phyloP scores from a whole-genome alignment of 345 rosid genomes.

The Pistacia integerrima region DNA sequence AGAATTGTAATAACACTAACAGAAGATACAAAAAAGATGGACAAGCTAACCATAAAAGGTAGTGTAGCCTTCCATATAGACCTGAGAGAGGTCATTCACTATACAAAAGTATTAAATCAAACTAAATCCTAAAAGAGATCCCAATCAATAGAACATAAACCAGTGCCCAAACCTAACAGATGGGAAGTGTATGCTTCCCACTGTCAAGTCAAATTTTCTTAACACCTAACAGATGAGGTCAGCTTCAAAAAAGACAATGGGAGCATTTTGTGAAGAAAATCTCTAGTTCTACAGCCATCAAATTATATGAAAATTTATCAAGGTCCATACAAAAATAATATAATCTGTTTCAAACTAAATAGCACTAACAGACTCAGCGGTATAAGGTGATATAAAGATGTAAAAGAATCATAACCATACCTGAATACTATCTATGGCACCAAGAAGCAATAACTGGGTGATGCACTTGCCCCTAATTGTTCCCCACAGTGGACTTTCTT shows the following conservation, averaged over 20 bases:
- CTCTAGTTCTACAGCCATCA: not conserved
- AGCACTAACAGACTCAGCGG: not conserved
- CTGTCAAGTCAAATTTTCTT: not conserved
- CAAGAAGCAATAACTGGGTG: slow-evolving; percentile 80
- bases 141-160: too few species aligned
- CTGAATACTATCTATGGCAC: slow-evolving; percentile 88
- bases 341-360: not conserved
- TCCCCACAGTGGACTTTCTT: slow-evolving; percentile 71
- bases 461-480: slow-evolving; percentile 88
- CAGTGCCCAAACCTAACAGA: too few species aligned
- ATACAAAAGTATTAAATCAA: too few species aligned
- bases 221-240: not conserved
- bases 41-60: too few species aligned
- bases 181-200: not conserved
- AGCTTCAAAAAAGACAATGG: not conserved
- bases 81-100: too few species aligned
- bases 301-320: not conserved
- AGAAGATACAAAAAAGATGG: too few species aligned
- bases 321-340: not conserved
- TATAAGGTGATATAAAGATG: not conserved
- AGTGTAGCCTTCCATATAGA: too few species aligned
- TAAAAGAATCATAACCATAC: slow-evolving; percentile 34
- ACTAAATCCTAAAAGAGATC: too few species aligned
- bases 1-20: too few species aligned
- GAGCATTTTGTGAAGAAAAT: not conserved